Conservation (phyloP, 352 stramenopile species). For the Phytophthora meadii region DNA sequence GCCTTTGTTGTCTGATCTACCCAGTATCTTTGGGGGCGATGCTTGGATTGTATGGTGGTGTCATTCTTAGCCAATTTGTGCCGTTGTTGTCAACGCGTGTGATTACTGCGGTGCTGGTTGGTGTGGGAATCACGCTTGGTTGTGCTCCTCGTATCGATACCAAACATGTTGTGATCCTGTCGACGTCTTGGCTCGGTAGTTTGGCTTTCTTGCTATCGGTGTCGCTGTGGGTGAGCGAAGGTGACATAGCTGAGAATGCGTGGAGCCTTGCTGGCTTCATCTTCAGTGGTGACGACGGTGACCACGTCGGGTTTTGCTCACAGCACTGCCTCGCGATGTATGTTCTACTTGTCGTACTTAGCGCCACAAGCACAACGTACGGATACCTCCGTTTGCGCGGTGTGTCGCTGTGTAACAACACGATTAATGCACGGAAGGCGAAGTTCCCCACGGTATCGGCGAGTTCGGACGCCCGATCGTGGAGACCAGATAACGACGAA, state of each 20-base stretch:
- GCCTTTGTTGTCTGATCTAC: conserved; percentile 69
- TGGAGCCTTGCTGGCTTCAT: conserved; percentile 76
- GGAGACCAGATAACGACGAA: conserved; percentile 52
- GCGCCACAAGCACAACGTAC: conserved; percentile 38
- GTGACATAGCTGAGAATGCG: conserved; percentile 66
- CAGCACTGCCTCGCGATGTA: conserved; percentile 73
- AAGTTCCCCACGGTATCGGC: conserved; percentile 69
- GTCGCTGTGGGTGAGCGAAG: conserved; percentile 72
- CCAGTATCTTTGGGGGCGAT: conserved; percentile 63
- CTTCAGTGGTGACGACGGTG: conserved; percentile 57
- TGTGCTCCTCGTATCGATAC: conserved; percentile 44
- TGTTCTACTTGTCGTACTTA: conserved; percentile 53
- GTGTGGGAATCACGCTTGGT: conserved; percentile 50
- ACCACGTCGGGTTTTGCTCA: conserved; percentile 61
- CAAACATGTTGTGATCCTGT: conserved; percentile 73
- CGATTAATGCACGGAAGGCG: conserved; percentile 40
- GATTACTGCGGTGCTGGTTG: conserved; percentile 54
- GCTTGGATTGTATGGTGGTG: conserved; percentile 68
- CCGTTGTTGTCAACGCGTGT: conserved; percentile 65
- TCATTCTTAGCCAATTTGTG: conserved; percentile 76
- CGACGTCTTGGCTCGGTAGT: conserved; percentile 73
- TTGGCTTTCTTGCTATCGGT: conserved; percentile 72
- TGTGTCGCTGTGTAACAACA: conserved; percentile 36
- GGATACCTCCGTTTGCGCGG: conserved; percentile 59
- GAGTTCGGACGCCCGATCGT: conserved; percentile 80